Conservation (phyloP, 345 rosid species). For the Pistacia atlantica region DNA sequence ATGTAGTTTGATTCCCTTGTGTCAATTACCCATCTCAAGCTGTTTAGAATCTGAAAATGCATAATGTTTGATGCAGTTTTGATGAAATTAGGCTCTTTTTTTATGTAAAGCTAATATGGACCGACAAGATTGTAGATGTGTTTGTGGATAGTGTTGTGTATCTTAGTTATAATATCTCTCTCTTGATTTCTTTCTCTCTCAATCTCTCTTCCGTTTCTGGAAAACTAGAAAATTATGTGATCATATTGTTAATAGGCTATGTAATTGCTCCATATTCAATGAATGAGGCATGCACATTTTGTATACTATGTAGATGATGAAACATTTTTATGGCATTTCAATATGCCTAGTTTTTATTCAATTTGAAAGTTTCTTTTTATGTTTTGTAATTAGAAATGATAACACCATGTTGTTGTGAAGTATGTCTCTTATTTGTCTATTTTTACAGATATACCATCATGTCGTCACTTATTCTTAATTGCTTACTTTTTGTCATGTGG, state of each 20-base stretch:
- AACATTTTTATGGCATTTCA: no score
- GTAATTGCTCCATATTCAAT: neutral
- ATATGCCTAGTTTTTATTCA: no score
- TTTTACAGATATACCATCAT: neutral
- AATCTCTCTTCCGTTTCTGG: neutral
- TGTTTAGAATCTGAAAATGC: slow-evolving; percentile 2
- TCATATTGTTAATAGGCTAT: neutral
- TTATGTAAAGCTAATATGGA: neutral
- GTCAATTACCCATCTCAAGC: neutral
- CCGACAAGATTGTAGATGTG: neutral
- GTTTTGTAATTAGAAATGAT: no score
- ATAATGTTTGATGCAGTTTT: neutral
- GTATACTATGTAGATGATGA: no score
- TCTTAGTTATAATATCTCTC: neutral
- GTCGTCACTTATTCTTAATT: neutral
- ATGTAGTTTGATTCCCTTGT: slow-evolving; percentile 4
- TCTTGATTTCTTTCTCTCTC: neutral
- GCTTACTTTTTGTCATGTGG: neutral
- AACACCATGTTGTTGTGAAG: neutral
- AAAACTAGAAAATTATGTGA: no score
- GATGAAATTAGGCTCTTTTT: neutral
- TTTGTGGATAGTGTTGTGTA: neutral
- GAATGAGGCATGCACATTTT: neutral
- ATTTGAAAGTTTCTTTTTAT: neutral
- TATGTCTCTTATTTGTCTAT: no score